A percentile compares a stretch with the other conserved stretches of the same genome.
Evolutionary conservation across 345 rosid species (phyloP).

Genomic region (Lepidium sativum): DNA sequence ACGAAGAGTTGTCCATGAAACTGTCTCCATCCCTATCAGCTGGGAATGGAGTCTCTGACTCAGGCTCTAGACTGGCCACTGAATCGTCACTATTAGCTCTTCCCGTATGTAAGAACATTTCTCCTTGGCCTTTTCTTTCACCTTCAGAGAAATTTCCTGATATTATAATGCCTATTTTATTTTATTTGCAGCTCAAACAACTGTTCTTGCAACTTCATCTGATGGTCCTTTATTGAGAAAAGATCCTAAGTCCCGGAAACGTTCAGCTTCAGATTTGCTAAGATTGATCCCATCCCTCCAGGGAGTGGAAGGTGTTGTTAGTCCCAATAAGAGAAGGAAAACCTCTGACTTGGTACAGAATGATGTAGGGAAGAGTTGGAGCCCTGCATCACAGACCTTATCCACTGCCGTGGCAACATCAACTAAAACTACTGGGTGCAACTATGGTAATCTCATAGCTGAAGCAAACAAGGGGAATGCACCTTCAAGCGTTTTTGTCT

Average conservation of each 20-base stretch:
- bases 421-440: slow-evolving; percentile 43
- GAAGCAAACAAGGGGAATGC: slow-evolving; percentile 94
- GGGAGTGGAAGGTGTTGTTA: slow-evolving; percentile 33
- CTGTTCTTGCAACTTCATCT: slow-evolving; percentile 34
- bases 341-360: slow-evolving; percentile 28
- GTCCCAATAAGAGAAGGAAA: slow-evolving; percentile 47
- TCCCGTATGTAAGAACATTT: slow-evolving; percentile 69
- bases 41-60: slow-evolving; percentile 36
- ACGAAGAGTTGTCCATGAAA: slow-evolving; percentile 58
- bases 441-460: slow-evolving; percentile 73
- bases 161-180: background rate
- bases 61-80: slow-evolving; percentile 35
- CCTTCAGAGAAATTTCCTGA: too few species aligned
- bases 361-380: slow-evolving; percentile 25
- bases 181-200: slow-evolving; percentile 46
- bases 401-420: slow-evolving; percentile 34
- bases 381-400: slow-evolving; percentile 36
- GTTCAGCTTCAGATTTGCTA: slow-evolving; percentile 60
- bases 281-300: slow-evolving; percentile 76
- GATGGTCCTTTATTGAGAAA: slow-evolving; percentile 36
- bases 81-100: slow-evolving; percentile 53
- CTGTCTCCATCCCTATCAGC: slow-evolving; percentile 51
- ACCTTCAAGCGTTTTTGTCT: slow-evolving; percentile 71
- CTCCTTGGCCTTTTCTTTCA: slow-evolving; percentile 15
- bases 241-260: slow-evolving; percentile 53